Base-by-base conservation (phyloP, 2,329 filamentous ascomycete genomes). In the Mycosphaerella arachidis region DNA sequence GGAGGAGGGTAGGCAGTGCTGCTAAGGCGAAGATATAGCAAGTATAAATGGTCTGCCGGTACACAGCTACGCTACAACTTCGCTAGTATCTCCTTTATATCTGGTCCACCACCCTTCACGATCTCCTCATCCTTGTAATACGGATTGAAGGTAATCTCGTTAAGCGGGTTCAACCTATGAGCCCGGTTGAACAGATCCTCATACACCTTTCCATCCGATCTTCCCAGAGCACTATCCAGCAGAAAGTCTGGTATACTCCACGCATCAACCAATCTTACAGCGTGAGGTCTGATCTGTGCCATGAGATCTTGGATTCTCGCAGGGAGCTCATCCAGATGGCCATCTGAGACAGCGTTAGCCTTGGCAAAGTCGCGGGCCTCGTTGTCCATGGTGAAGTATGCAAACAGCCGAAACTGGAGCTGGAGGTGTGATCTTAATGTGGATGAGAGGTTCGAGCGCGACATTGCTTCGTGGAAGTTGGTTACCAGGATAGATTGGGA, bases 211-310 rank as follows among this genome's bases (percentile, higher is more conserved):
- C 81, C 81, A 67, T 83, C 81, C 58, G 75, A 78, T 48, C 80
- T 71, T 0, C 81, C 81, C 43, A 83, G 67, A 6, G 81, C 78
- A 67, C 79, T 82, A 54, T 83, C 77, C 0, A 83, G 73, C 54
- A 83, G 63, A 62, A 77, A 84, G 66, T 83, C 81, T 0, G 81
- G 81, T 37, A 83, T 76, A 55, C 74, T 76, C 81, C 81, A 84
- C 0, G 78, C 72, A 66, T 83, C 81, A 7, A 83, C 80, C 8
- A 83, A 65, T 24, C 75, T 75, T 1, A 83, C 80, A 0, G 80
- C 80, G 66, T 83, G 80, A 1, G 80, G 80, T 18, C 81, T 70
- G 24, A 82, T 73, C 33, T 74, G 67, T 1, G 72, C 64, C 80
- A 83, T 82, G 10, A 82, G 66, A 0, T 77, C 71, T 56, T 81